A percentile compares a stretch with the other conserved stretches of the same genome.
phyloP scores from a whole-genome alignment of 768 basidiomycete species.

The Scleroderma bovista region DNA sequence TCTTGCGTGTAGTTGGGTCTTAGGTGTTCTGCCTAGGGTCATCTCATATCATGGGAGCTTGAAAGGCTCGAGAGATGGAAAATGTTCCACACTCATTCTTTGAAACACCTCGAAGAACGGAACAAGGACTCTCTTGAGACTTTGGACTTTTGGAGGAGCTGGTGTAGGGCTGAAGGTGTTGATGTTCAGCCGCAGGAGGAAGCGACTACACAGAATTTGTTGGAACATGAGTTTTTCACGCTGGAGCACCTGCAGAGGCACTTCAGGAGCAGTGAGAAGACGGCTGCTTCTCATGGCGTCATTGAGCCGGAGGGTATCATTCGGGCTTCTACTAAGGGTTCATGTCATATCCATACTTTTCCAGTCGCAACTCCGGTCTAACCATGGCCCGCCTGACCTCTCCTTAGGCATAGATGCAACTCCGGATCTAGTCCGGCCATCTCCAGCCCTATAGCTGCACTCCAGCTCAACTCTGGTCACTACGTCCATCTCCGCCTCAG shows the following conservation, averaged over 20 bases:
- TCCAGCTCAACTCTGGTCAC: no score
- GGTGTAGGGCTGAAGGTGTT: background rate
- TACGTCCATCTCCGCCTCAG: no score
- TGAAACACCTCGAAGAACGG: background rate
- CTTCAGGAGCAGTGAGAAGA: background rate
- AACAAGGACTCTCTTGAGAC: background rate
- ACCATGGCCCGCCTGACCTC: no score
- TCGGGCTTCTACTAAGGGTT: no score
- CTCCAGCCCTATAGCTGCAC: no score
- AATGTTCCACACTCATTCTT: background rate
- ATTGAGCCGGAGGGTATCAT: background rate
- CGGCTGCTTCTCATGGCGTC: background rate
- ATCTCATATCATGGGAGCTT: background rate
- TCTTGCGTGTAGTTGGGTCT: no score
- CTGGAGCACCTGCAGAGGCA: background rate
- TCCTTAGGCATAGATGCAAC: no score
- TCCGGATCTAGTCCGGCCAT: no score
- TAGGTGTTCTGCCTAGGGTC: no score
- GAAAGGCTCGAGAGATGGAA: background rate
- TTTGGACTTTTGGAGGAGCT: background rate
- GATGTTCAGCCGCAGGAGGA: background rate
- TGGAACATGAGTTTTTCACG: background rate
- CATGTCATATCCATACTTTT: no score
- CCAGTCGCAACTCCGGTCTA: no score
- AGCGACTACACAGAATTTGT: background rate